phyloP scores from a whole-genome alignment of 192 early-diverging fungal genomes.

The Gonapodya prolifera region DNA sequence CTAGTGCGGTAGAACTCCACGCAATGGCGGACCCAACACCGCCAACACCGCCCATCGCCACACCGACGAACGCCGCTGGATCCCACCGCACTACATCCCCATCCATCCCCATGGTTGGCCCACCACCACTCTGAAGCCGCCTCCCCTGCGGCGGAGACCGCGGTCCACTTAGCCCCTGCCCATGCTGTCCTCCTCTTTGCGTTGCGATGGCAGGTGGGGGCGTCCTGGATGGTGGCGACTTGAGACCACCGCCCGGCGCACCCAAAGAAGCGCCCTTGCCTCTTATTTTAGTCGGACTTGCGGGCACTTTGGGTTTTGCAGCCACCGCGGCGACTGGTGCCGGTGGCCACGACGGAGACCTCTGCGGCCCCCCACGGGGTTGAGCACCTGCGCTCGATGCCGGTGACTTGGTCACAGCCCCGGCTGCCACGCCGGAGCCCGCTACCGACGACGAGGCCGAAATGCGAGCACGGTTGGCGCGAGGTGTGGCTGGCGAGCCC shows the following conservation, averaged over 20 bases:
- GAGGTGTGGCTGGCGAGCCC: neutral
- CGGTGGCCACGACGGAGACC: neutral
- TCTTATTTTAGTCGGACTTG: too few relatives aligned
- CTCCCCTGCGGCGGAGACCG: too few relatives aligned
- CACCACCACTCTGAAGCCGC: too few relatives aligned
- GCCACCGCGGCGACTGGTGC: neutral
- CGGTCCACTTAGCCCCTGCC: too few relatives aligned
- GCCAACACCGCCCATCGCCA: neutral
- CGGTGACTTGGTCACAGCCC: neutral
- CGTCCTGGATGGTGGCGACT: too few relatives aligned
- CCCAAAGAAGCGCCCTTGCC: too few relatives aligned
- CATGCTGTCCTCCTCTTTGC: too few relatives aligned
- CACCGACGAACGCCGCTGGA: neutral
- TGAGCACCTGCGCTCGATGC: neutral
- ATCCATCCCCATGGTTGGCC: too few relatives aligned
- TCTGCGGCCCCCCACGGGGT: neutral
- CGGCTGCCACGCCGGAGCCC: neutral
- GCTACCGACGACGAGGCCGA: neutral
- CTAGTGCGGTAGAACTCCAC: neutral
- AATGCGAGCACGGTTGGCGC: neutral
- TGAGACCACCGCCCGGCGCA: too few relatives aligned
- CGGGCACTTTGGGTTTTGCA: too few relatives aligned
- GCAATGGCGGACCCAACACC: neutral
- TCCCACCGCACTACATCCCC: neutral
- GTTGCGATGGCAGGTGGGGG: too few relatives aligned